Evolutionary conservation across 2,329 filamentous ascomycete genomes (phyloP).

Genomic region (Onygena corvina): DNA sequence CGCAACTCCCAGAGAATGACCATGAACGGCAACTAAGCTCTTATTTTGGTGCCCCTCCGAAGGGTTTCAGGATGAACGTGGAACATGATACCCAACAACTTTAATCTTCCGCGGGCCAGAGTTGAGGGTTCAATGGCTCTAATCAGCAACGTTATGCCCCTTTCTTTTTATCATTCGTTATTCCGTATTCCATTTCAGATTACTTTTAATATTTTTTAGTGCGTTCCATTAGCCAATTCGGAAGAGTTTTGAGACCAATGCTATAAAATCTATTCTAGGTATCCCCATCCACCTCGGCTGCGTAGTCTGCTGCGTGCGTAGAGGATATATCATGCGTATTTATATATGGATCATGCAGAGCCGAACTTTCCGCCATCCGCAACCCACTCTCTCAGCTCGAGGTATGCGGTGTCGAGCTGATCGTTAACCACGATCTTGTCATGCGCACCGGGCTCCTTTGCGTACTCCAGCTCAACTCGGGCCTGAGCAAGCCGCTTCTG

Average conservation of each 20-base stretch:
- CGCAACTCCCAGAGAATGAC: conserved; percentile 93
- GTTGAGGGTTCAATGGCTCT: not conserved
- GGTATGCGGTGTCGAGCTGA: conserved; percentile 47
- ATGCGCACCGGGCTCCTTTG: conserved; percentile 53
- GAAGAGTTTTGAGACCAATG: not conserved
- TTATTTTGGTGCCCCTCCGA: conserved; percentile 6
- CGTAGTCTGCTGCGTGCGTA: not conserved
- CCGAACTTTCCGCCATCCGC: conserved; percentile 32
- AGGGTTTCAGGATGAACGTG: conserved; percentile 1
- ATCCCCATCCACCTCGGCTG: not conserved
- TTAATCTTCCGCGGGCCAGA: conserved; percentile 4
- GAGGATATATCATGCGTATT: not conserved
- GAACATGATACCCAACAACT: conserved; percentile 7
- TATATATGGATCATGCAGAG: conserved; percentile 2
- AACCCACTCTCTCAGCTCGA: conserved; percentile 43
- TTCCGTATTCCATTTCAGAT: conserved; percentile 3
- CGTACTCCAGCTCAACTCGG: conserved; percentile 60
- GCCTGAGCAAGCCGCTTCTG: conserved; percentile 60
- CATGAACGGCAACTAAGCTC: conserved; percentile 87
- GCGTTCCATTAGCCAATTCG: not conserved
- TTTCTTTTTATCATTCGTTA: conserved; percentile 1
- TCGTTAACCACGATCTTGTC: conserved; percentile 57
- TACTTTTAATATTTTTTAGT: conserved; percentile 4
- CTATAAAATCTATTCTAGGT: not conserved
- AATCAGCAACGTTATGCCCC: not conserved